These are phyloP conservation scores for Pterocarpus santalinus DNA, from an alignment of 306 rosid genomes.

Conservation along the genomic window DNA sequence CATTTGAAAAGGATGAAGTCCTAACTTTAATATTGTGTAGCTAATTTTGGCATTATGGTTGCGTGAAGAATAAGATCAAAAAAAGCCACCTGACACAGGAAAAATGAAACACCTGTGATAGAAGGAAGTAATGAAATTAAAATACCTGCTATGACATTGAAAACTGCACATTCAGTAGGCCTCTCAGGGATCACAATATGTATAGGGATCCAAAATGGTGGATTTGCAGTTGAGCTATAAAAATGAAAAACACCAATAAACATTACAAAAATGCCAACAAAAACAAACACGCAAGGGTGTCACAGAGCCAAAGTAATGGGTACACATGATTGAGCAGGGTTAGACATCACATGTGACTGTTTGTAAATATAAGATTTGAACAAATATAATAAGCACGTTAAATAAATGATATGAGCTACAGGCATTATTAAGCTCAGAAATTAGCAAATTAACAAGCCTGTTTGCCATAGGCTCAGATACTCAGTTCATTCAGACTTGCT, in stretches of 20 bases:
- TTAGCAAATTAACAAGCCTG: constrained; percentile 27
- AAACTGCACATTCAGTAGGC: constrained; percentile 89
- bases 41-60: constrained; percentile 23
- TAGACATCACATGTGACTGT: constrained; percentile 21
- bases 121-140: constrained; percentile 38
- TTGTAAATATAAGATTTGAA: neutral
- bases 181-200: constrained; percentile 95
- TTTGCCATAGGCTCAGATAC: neutral
- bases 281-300: constrained; percentile 28
- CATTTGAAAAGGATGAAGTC: constrained; percentile 19
- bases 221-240: constrained; percentile 73
- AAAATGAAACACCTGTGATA: constrained; percentile 25
- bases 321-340: constrained; percentile 1
- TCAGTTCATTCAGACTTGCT: neutral
- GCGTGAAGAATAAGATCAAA: constrained; percentile 42
- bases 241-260: constrained; percentile 26
- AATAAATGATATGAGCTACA: neutral
- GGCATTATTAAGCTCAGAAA: constrained; percentile 7
- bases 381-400: too few relatives aligned
- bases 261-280: constrained; percentile 33
- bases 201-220: constrained; percentile 98
- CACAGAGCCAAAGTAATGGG: constrained; percentile 30
- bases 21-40: constrained; percentile 2
- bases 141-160: constrained; percentile 92
- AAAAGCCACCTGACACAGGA: constrained; percentile 10